Evolutionary conservation across 345 rosid species (phyloP).

Genomic region (Pistacia integerrima): DNA sequence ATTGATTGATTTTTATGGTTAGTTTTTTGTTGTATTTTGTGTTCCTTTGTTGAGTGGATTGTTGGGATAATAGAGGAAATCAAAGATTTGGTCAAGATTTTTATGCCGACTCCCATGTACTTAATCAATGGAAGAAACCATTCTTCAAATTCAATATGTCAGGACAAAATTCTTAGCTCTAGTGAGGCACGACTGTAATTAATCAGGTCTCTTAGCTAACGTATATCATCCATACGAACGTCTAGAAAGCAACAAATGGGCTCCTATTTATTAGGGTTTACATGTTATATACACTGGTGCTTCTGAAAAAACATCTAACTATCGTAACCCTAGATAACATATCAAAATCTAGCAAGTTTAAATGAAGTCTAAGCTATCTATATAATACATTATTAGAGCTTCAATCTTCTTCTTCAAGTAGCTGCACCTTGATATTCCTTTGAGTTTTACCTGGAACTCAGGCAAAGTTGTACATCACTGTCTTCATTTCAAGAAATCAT

Average conservation of each 20-base stretch:
- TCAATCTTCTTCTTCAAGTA: no score
- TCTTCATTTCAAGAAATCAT: no score
- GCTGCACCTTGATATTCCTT: no score
- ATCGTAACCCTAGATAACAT: not conserved
- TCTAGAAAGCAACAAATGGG: not conserved
- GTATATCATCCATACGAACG: not conserved
- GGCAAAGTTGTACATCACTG: no score
- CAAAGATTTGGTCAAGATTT: not conserved
- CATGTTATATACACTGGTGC: not conserved
- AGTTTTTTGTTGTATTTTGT: not conserved
- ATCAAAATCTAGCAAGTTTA: no score
- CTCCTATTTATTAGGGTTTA: not conserved
- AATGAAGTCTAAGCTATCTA: no score
- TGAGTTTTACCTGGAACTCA: no score
- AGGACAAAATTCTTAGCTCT: not conserved
- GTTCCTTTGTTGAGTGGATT: not conserved
- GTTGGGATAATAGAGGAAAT: not conserved
- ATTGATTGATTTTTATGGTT: not conserved
- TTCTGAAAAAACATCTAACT: not conserved
- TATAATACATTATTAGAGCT: no score
- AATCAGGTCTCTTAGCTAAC: no score
- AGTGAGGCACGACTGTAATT: not conserved
- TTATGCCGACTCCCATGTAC: not conserved
- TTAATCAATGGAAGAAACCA: not conserved
- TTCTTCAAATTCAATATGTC: not conserved